These are phyloP conservation scores for Waitea zeae DNA, from an alignment of 1,284 basidiomycete species.

Conservation along the genomic window DNA sequence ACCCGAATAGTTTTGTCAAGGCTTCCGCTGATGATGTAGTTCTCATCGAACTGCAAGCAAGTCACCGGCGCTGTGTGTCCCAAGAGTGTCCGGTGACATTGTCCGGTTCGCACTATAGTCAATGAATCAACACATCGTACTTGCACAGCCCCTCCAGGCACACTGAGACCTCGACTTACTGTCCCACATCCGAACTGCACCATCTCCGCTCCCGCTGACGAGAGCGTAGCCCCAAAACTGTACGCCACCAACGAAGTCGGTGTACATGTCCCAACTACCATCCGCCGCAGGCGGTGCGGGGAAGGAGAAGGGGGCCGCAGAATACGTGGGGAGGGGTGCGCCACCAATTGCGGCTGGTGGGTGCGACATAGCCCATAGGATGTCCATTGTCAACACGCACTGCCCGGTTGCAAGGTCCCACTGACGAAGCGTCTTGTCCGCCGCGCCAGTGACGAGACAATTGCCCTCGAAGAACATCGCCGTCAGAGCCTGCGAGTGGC, in stretches of 20 bases:
- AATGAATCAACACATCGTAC: conserved; percentile 2
- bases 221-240: conserved; percentile 99
- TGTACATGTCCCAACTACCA: conserved; percentile 88
- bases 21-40: conserved; percentile 82
- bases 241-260: conserved; percentile 93
- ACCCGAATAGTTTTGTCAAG: conserved; percentile 89
- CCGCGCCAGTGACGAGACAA: conserved; percentile 89
- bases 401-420: conserved; percentile 97
- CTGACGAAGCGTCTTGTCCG: conserved; percentile 95
- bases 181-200: conserved; percentile 98
- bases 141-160: conserved; percentile 1
- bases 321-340: conserved; percentile 26
- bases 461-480: conserved; percentile 91
- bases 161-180: no score
- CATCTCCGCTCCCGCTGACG: conserved; percentile 92
- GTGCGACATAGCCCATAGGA: conserved; percentile 98
- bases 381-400: conserved; percentile 99
- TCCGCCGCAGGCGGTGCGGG: conserved; percentile 81
- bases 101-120: conserved; percentile 83
- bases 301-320: conserved; percentile 54
- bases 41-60: conserved; percentile 93
- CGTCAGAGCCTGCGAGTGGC: conserved; percentile 86
- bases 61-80: conserved; percentile 94
- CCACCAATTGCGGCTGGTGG: conserved; percentile 38
- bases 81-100: conserved; percentile 83